Evolutionary conservation across 768 basidiomycete species (phyloP), one percentile per base, ranked within the genome.

Genomic region (Rhodotorula kratochvilovae): DNA sequence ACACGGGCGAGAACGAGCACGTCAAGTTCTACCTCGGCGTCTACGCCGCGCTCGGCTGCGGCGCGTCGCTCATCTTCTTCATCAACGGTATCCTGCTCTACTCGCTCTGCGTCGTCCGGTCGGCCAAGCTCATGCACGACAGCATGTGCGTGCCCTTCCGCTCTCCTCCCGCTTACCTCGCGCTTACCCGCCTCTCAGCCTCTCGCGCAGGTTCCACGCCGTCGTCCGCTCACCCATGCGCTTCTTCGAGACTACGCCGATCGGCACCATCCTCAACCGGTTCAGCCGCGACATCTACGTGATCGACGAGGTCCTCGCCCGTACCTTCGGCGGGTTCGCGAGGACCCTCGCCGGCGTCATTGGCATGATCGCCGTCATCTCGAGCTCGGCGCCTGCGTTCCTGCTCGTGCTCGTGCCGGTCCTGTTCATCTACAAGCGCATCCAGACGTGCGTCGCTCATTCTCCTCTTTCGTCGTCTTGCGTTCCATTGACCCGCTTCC

Each of bases 161-260:
- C 10, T 3, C 29, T 29, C 6, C 63, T 31, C 21, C 35, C 23
- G 36, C 36, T 25, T 0, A 2, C 6, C 63, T 31, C 21, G n/a
- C 23, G 36, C 36, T 25, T 0, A 2, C 35, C 17, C 5, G 19
- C 19, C 25, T 64, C 29, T n/a, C 17, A 11, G 60, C 70, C 61
- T 59, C 65, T 42, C 33, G 13, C 33, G 54, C 59, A 76, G 72
- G 74, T 81, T 92, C 76, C 77, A 85, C 58, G 85, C 91, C 5
- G 84, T 98, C 45, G 87, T 98, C 83, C 85, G 85, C 35, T 89
- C 91, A 0, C 77, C 77, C 7, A 76, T 78, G 76, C 57, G 86
- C 75, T 97, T 91, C 83, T 98, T 96, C 79, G 94, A 96, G 80
- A 81, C 84, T 64, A 96, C 92, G 0, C 94, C 92, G 3, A 88